phyloP scores from a whole-genome alignment of 2,329 filamentous ascomycete species.

The Stenocarpella maydis region DNA sequence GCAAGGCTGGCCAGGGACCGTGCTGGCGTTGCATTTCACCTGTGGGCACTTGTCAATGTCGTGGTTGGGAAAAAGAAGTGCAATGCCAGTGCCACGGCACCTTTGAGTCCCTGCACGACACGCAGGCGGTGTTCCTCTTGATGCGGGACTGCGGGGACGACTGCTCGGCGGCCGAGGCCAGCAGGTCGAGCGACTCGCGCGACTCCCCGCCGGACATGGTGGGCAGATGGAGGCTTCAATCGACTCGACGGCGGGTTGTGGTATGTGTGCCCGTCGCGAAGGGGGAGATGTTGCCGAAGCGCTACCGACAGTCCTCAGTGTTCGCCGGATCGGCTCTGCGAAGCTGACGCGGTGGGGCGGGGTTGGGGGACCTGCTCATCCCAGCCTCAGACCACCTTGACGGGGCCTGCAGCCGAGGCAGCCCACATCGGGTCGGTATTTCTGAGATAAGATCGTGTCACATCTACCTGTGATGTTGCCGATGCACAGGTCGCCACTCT shows the following conservation, averaged over 20 bases:
- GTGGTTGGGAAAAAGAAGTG: background rate
- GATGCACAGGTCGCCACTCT: too few relatives aligned
- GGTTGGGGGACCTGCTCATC: conserved; percentile 4
- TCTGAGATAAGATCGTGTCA: conserved; percentile 6
- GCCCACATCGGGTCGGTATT: background rate
- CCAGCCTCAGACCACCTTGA: background rate
- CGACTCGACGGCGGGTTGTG: background rate
- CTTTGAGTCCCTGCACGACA: conserved; percentile 34
- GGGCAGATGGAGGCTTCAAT: conserved; percentile 2
- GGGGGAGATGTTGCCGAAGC: conserved; percentile 16
- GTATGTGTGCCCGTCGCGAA: background rate
- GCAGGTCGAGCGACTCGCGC: conserved; percentile 34
- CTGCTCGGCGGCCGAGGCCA: conserved; percentile 36
- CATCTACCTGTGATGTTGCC: background rate
- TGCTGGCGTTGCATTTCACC: conserved; percentile 55
- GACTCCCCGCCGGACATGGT: conserved; percentile 32
- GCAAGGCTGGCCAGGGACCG: conserved; percentile 50
- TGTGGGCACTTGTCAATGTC: conserved; percentile 37
- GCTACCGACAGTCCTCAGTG: conserved; percentile 4
- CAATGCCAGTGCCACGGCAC: background rate
- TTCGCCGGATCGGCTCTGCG: conserved; percentile 21
- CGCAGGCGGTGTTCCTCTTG: conserved; percentile 36
- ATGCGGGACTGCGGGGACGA: conserved; percentile 34
- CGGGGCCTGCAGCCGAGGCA: background rate
- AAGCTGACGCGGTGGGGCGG: conserved; percentile 6